Evolutionary conservation across 768 basidiomycete genomes (phyloP).

Genomic region (Auriscalpium vulgare): DNA sequence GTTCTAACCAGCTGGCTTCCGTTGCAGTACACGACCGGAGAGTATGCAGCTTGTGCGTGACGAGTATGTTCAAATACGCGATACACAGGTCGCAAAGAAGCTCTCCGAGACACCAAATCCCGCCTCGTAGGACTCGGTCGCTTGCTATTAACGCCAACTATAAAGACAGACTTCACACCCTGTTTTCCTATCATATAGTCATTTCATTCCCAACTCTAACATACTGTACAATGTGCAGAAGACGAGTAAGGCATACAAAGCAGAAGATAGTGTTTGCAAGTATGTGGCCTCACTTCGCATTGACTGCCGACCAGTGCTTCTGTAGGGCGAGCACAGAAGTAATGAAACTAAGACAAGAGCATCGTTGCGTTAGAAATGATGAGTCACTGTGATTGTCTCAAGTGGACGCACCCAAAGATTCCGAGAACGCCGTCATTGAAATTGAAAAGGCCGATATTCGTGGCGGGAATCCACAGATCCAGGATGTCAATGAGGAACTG

Average conservation of each 20-base stretch:
- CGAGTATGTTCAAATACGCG: conserved; percentile 66
- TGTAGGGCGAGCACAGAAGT: conserved; percentile 27
- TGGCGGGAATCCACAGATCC: conserved; percentile 88
- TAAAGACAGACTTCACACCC: not conserved
- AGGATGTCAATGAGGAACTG: conserved; percentile 82
- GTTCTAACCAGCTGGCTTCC: not conserved
- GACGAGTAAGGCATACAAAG: too few relatives aligned
- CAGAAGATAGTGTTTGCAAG: not conserved
- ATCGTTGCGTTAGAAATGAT: conserved; percentile 1
- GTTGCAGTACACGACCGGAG: conserved; percentile 58
- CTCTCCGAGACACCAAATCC: conserved; percentile 14
- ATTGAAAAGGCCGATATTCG: conserved; percentile 63
- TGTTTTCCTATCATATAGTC: not conserved
- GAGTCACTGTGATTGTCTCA: conserved; percentile 2
- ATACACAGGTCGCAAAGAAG: conserved; percentile 12
- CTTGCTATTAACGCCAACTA: not conserved
- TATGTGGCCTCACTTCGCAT: not conserved
- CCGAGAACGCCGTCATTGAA: conserved; percentile 84
- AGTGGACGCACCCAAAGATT: conserved; percentile 62
- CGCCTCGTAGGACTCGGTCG: conserved; percentile 3
- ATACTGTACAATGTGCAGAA: too few relatives aligned
- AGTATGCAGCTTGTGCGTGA: conserved; percentile 64
- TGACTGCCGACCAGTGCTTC: conserved; percentile 11
- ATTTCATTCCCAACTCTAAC: not conserved
- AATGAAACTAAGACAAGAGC: conserved; percentile 49